These are phyloP conservation scores for Pinus tabuliformis DNA, from an alignment of 75 land plant genomes.

Conservation along the genomic window DNA sequence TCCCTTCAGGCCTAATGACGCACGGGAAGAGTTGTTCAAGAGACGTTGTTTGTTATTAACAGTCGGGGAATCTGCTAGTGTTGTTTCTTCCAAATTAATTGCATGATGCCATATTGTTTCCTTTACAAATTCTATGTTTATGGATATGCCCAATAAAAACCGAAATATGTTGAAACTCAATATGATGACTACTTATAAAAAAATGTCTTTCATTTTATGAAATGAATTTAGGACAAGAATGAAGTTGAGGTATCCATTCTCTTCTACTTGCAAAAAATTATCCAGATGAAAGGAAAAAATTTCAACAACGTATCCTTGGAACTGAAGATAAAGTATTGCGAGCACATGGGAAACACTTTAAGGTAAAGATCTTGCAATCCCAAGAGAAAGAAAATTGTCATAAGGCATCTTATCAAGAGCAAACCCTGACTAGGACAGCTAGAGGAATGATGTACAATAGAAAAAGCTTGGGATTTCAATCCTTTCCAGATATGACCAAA, in stretches of 20 bases:
- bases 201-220: slow-evolving; percentile 71
- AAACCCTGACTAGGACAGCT: slow-evolving; percentile 89
- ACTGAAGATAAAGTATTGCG: slow-evolving; percentile 17
- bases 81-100: no score
- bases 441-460: slow-evolving; percentile 99
- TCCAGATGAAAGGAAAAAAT: slow-evolving; percentile 83
- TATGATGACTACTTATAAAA: slow-evolving; percentile 92
- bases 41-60: no score
- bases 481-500: slow-evolving; percentile 82
- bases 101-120: no score
- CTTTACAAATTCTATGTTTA: no score
- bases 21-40: no score
- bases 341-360: slow-evolving; percentile 18
- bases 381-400: slow-evolving; percentile 32
- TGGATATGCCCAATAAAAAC: no score
- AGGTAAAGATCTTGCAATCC: no score
- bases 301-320: slow-evolving; percentile 17
- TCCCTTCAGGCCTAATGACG: no score
- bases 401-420: slow-evolving; percentile 96
- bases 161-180: slow-evolving; percentile 13
- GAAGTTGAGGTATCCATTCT: slow-evolving; percentile 89
- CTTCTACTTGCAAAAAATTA: background rate
- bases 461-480: slow-evolving; percentile 85
- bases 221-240: slow-evolving; percentile 69
- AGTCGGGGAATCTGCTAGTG: no score